Base-by-base conservation (phyloP, 2,329 filamentous ascomycete genomes). In the Nemania sp. region DNA sequence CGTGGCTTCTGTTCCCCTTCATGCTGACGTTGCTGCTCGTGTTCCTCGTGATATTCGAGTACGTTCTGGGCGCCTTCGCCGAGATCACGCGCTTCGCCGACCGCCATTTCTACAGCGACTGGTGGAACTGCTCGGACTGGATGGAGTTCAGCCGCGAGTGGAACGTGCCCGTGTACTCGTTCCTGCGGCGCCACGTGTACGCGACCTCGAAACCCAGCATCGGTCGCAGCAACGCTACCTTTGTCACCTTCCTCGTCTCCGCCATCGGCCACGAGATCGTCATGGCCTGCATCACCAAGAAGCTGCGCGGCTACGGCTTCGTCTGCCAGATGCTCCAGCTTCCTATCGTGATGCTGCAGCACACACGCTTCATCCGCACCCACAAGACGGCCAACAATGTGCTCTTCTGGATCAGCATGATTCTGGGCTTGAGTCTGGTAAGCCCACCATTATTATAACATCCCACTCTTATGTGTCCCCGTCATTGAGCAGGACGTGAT, bases 21-120 rank as follows among this genome's bases (percentile, higher is more conserved):
- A 97, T 97, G 91, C 83, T 98, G 63, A 96, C 89, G 3, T 96
- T 98, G 74, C 81, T 98, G 4, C 87, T 98, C 49, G 93, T 98
- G 57, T 99, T 99, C 80, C 87, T 99, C 60, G 92, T 97, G 75
- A 98, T 98, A 70, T 99, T 98, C 75, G 95, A 99, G 76, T 99
- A 98, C 76, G 85, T 97, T 11, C 86, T 98, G 35, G 95, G 94
- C 59, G 93, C 93, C 49, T 97, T 96, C 71, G 95, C 93, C 13
- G 95, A 99, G 75, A 90, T 98, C 67, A 97, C 93, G 17, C 84
- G 88, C 69, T 98, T 98, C 75, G 94, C 90, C 54, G 95, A 98
- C 75, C 87, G 94, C 42, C 91, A 95, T 76, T 98, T 98, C 79
- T 99, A 97, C 79, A 81, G 81, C 52, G 87, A 89, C 78, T 88